These are phyloP conservation scores for Erodium texanum DNA, from an alignment of 441 rosid genomes.

Conservation along the genomic window DNA sequence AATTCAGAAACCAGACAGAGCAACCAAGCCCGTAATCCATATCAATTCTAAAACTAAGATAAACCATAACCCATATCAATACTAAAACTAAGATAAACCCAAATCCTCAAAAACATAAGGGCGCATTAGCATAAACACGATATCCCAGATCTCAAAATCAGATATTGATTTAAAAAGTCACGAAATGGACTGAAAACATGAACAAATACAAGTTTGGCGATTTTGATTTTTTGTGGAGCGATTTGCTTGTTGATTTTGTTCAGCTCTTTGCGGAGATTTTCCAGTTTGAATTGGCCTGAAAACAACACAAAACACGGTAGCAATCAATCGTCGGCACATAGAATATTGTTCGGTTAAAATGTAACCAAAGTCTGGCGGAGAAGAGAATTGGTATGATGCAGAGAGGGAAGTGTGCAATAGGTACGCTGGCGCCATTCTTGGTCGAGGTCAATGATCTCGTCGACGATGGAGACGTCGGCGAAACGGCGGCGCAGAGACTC, in stretches of 20 bases:
- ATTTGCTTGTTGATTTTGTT: constrained; percentile 64
- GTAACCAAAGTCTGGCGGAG: no score
- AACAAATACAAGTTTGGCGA: neutral
- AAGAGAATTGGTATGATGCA: no score
- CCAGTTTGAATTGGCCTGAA: constrained; percentile 67
- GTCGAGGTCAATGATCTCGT: constrained; percentile 64
- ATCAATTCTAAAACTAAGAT: no score
- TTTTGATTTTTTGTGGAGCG: constrained; percentile 48
- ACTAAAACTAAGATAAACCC: neutral
- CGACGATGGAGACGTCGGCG: constrained; percentile 52
- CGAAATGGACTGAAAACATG: neutral
- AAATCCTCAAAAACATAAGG: neutral
- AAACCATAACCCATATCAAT: no score
- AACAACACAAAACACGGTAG: neutral
- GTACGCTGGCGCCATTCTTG: constrained; percentile 71
- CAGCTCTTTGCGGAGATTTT: constrained; percentile 55
- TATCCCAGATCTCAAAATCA: neutral
- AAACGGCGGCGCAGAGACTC: constrained; percentile 77
- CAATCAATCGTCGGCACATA: no score
- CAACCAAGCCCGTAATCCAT: no score
- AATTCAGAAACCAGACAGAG: neutral
- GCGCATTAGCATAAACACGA: neutral
- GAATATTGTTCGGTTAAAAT: no score
- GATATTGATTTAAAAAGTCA: neutral
- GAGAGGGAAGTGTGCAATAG: neutral